Base-by-base conservation (phyloP, 352 stramenopile genomes). In the Globisporangium polare region DNA sequence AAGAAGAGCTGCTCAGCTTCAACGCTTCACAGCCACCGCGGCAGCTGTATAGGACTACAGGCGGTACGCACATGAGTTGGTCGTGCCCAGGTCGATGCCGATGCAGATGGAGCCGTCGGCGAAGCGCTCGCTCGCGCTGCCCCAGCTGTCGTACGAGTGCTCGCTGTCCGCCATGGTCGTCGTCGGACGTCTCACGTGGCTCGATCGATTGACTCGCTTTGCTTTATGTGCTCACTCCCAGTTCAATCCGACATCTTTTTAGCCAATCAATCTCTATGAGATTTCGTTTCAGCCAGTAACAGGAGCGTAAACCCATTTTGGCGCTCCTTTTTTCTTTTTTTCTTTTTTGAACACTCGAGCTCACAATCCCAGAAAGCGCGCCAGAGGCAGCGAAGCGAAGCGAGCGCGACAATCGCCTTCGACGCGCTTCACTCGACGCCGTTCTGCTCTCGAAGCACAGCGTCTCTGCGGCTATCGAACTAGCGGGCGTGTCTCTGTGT, bases 11-110 rank as follows among this genome's bases (percentile, higher is more conserved):
- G 42, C 22, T 53, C 33, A 56, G 56, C n/a, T n/a, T 57, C 4
- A 26, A 10, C 5, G 46, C 18, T 18, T 1, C 5, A 43, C 46
- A 58, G n/a, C 5, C 17, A n/a, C n/a, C n/a, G n/a, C n/a, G n/a
- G n/a, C n/a, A n/a, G n/a, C n/a, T n/a, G n/a, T n/a, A n/a, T n/a
- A n/a, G n/a, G n/a, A n/a, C n/a, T n/a, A n/a, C 20, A 46, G 24
- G 17, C 2, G 18, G 18, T 6, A 61, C 69, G 68, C 68, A 93
- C 97, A 99, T 18, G 96, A 99, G 83, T 99, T 99, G 26, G 98
- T 99, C 9, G 98, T 99, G 72, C 98, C 98, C 60, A 99, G 85
- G 85, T 99, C 98, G 72, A 99, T 99, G 62, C 98, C 98, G 62
- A 99, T 98, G 66, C 83, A 93, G 53, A 92, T 75, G 45, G 72